Evolutionary conservation across 1,139 yeast species (phyloP), one percentile per base, ranked within the genome.

Genomic region (Zygoascus sp.): DNA sequence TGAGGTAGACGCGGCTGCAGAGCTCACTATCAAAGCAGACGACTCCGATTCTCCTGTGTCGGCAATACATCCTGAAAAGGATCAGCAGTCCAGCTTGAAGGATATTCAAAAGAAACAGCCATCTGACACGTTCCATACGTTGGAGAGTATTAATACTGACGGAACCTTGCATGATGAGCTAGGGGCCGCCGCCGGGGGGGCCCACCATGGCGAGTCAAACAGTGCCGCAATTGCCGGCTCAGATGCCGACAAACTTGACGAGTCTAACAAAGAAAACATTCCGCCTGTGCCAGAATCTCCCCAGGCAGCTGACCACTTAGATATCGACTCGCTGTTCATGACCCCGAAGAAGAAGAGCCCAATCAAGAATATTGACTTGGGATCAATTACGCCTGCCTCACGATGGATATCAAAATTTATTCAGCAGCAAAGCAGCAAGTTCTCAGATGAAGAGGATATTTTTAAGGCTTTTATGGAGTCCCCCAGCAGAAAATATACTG

Each of bases 391-490:
- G 16, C 52, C 55, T 2, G 51, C 54, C n/a, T 47, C 58, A 52
- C 58, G 55, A 40, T 62, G 65, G 65, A 50, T 62, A 42, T 48
- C 57, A 21, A 53, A 56, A 42, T 53, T 58, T 27, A 56, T 62
- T 46, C 58, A 58, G 40, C 48, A 54, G n/a, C 50, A 53, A 8
- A 40, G 44, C 21, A 32, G 13, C 43, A 40, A 40, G 17, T 30
- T 40, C 13, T 11, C 46, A 5, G 53, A 51, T 25, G 62, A 57
- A 10, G 59, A 54, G n/a, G 62, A 58, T 34, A 50, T 57, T 15
- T 60, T 61, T 48, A 61, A 58, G 46, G 55, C 61, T 21, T 58
- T 62, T 34, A 51, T 63, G 50, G 60, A 58, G 32, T 58, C 63
- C n/a, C 66, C 66, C 2, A 44, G 40, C 17, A 17, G 28, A 20